Conservation (phyloP, 179 eudicot genomes). For the Actinidia arguta region DNA sequence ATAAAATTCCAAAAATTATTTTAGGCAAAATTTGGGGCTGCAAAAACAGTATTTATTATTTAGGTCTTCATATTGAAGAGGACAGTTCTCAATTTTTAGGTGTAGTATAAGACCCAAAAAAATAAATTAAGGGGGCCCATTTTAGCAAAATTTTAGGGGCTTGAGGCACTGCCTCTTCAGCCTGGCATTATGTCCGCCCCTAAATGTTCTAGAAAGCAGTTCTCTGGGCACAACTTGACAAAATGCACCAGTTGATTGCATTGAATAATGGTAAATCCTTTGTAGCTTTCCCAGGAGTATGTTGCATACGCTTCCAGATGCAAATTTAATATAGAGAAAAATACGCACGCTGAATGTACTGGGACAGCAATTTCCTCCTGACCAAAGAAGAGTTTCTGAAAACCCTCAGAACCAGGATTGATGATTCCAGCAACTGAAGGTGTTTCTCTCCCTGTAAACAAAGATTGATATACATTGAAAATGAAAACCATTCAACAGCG, state of each 20-base stretch:
- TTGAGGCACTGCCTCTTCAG: too few relatives aligned
- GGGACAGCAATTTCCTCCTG: slow-evolving; percentile 99
- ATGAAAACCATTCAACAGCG: neutral
- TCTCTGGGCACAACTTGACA: neutral
- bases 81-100: too few relatives aligned
- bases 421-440: slow-evolving; percentile 99
- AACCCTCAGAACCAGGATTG: slow-evolving; percentile 97
- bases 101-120: too few relatives aligned
- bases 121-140: too few relatives aligned
- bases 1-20: too few relatives aligned
- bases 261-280: neutral
- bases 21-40: too few relatives aligned
- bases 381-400: slow-evolving; percentile 96
- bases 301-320: neutral
- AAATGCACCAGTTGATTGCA: slow-evolving; percentile 4
- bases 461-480: slow-evolving; percentile 38
- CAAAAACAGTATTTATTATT: too few relatives aligned
- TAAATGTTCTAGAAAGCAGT: neutral
- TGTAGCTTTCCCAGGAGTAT: neutral
- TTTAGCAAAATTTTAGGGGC: too few relatives aligned
- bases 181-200: too few relatives aligned
- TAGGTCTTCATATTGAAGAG: too few relatives aligned
- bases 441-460: slow-evolving; percentile 85
- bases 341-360: slow-evolving; percentile 89
- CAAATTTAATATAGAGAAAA: slow-evolving; percentile 7